Base-by-base conservation (phyloP, 495 filamentous ascomycete species). In the Talaromyces ruber region DNA sequence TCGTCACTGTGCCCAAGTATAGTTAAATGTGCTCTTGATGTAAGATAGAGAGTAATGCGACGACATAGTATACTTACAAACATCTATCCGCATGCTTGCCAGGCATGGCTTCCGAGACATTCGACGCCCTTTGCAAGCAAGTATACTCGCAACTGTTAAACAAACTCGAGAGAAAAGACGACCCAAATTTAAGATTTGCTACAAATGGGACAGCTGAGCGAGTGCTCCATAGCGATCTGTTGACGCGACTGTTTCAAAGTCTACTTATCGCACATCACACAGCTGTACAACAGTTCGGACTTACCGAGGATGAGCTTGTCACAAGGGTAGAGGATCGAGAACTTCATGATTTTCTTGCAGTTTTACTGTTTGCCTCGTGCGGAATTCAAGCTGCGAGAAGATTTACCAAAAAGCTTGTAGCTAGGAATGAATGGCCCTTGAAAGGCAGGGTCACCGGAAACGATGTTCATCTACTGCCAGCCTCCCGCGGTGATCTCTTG, bases 31-130 rank as follows among this genome's bases (percentile, higher is more conserved):
- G 6, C 22, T 14, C 47, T 18, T 22, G 47, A 11, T 9, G 47
- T 52, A 5, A 16, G 16, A 14, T 14, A 39, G 34, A 16, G 34
- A 39, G 43, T 21, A 18, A 47, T 47, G 43, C 43, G 18, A 47
- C 43, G n/a, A n/a, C n/a, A n/a, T n/a, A n/a, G 43, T 47, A 47
- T 22, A 22, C 18, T 25, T 22, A 28, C 26, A 97, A 97, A 34
- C 54, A 14, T 57, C n/a, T 12, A 30, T 30, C n/a, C 54, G 29
- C 6, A 22, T 25, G 54, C 28, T 34, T 57, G 54, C 54, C 26
- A 57, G 24, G 16, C 5, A 60, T 60, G 59, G 43, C 59, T 24
- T 30, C 59, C 43, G 59, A 60, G 22, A 50, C 22, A 34, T 60
- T 50, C 28, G 59, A 60, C 25, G 32, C n/a, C 28, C 59, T 60